Base-by-base conservation (phyloP, 2,329 filamentous ascomycete species). In the Scedosporium dehoogii region DNA sequence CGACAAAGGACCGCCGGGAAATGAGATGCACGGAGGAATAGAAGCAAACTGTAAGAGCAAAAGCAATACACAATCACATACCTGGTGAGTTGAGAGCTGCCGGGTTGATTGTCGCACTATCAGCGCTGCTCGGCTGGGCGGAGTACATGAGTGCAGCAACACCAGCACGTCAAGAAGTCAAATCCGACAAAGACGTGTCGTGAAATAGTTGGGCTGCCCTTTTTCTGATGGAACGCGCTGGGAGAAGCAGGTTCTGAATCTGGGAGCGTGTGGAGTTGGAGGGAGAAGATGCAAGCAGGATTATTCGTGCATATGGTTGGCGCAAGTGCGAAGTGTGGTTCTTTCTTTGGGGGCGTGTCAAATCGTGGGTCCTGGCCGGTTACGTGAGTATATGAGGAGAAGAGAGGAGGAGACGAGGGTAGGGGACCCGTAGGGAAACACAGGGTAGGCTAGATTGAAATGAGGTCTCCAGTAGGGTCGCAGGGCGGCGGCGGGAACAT, bases 101-200 rank as follows among this genome's bases (percentile, higher is more conserved):
- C 74, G 91, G 91, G 81, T 96, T 91, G 81, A 96, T 94, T 73
- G 91, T 96, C 74, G 89, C 90, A 80, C 88, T 88, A 74, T 90
- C 88, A 83, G 89, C 88, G 77, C 85, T 85, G 81, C 87, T 88
- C 75, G 86, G 73, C 60, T 62, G 60, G 64, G 69, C 71, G 65
- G 72, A 71, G 71, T 75, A 75, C 74, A 75, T 76, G 70, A 66
- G 70, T 68, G 66, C 67, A 65, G 67, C 66, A 59, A 67, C 64
- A 62, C 63, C 63, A 68, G 69, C 71, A 71, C 71, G 73, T 73
- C 74, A 73, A 72, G 70, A 71, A 57, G 60, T 75, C 67, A 67
- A 70, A 71, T 73, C 76, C 75, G 78, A 78, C 76, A 80, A 79
- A 79, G 77, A 83, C 80, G 82, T 84, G 81, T 84, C 81, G 80